Evolutionary conservation across 1,139 yeast genomes (phyloP).

Genomic region (Nakaseomyces delphensis): DNA sequence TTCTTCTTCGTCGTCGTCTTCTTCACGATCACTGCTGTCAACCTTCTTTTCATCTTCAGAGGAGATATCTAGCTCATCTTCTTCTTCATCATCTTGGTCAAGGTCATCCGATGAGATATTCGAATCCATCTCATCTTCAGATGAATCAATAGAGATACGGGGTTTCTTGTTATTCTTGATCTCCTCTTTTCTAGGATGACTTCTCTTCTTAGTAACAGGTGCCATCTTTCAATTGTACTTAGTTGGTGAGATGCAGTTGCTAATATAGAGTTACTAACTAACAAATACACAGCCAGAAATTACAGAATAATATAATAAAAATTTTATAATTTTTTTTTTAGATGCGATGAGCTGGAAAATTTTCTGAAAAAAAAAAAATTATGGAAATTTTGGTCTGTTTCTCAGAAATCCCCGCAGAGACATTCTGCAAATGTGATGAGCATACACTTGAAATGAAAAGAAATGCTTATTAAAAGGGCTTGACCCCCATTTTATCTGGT

Average conservation of each 20-base stretch:
- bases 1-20: slow-evolving; percentile 24
- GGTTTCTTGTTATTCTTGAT: slow-evolving; percentile 24
- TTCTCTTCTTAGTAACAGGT: slow-evolving; percentile 8
- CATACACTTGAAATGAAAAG: no score
- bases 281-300: neutral
- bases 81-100: slow-evolving; percentile 31
- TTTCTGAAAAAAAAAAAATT: neutral
- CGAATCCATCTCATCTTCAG: slow-evolving; percentile 24
- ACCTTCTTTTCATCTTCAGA: slow-evolving; percentile 28
- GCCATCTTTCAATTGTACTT: slow-evolving; percentile 1
- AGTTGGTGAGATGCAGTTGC: neutral
- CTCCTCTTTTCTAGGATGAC: slow-evolving; percentile 9
- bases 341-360: neutral
- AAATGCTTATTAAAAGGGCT: no score
- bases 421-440: slow-evolving; percentile 2
- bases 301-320: no score
- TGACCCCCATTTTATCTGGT: no score
- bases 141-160: slow-evolving; percentile 26
- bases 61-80: slow-evolving; percentile 27
- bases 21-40: slow-evolving; percentile 19
- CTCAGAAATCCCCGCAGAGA: neutral
- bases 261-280: no score
- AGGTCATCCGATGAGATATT: slow-evolving; percentile 14
- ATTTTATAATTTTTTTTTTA: no score
- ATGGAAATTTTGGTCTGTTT: neutral